Evolutionary conservation across 768 basidiomycete genomes (phyloP).

Genomic region (Hydnomerulius pinastri): DNA sequence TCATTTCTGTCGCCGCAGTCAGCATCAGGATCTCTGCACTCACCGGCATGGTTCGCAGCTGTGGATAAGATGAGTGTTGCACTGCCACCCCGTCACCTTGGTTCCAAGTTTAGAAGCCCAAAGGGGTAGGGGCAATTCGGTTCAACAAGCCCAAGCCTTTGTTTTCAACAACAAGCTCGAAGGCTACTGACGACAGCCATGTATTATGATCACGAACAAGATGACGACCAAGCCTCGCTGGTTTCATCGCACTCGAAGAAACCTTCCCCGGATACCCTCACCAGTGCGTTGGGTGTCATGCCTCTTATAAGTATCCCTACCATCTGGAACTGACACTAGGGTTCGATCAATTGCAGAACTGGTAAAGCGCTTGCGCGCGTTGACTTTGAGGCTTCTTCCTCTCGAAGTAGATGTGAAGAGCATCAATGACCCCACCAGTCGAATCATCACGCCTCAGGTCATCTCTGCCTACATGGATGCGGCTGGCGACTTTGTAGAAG

Average conservation of each 20-base stretch:
- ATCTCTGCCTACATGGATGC: conserved; percentile 75
- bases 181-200: conserved; percentile 15
- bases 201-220: conserved; percentile 27
- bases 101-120: neutral
- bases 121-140: conserved; percentile 3
- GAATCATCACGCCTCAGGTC: conserved; percentile 81
- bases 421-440: conserved; percentile 76
- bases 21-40: conserved; percentile 27
- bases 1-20: neutral
- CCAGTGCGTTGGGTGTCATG: conserved; percentile 53
- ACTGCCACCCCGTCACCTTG: conserved; percentile 17
- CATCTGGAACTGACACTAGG: neutral
- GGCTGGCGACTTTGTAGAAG: conserved; percentile 86
- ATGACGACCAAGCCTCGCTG: conserved; percentile 46
- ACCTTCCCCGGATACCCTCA: conserved; percentile 70
- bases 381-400: conserved; percentile 77
- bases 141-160: neutral
- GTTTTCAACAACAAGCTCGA: neutral
- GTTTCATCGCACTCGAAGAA: conserved; percentile 47
- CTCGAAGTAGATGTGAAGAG: conserved; percentile 69
- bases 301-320: neutral
- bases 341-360: conserved; percentile 56
- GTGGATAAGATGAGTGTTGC: conserved; percentile 29
- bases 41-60: conserved; percentile 50
- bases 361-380: conserved; percentile 73